A percentile compares a stretch with the other conserved stretches of the same genome.
phyloP scores from a whole-genome alignment of 305 asterid genomes.

The Fraxinus dipetala region DNA sequence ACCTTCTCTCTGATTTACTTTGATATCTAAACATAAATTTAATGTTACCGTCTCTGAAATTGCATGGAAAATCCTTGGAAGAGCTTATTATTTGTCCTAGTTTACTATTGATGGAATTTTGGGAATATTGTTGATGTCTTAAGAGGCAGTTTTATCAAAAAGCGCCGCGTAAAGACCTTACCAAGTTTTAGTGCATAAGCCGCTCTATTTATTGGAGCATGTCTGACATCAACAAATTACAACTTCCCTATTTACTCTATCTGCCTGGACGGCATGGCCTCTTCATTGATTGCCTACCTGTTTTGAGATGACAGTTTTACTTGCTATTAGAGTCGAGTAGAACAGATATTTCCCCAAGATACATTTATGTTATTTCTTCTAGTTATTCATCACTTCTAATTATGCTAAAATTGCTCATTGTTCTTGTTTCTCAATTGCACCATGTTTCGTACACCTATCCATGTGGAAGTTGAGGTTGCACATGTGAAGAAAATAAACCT shows the following conservation, averaged over 20 bases:
- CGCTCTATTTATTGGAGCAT: neutral
- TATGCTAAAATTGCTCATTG: neutral
- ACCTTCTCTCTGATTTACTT: neutral
- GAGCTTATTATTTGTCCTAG: neutral
- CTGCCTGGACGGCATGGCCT: neutral
- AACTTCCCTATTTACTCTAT: neutral
- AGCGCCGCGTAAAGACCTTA: neutral
- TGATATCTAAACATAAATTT: neutral
- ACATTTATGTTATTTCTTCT: neutral
- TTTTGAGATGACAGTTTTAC: neutral
- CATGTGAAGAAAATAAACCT: neutral
- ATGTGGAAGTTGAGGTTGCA: neutral
- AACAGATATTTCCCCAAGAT: neutral
- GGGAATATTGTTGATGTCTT: neutral
- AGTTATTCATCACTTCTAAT: neutral
- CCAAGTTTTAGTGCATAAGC: neutral
- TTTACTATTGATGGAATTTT: neutral
- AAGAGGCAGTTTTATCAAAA: neutral
- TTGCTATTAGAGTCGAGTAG: neutral
- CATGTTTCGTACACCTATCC: neutral
- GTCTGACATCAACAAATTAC: neutral
- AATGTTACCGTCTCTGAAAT: neutral
- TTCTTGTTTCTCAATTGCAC: neutral
- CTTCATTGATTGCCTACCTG: neutral
- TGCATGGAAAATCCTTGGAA: neutral